Evolutionary conservation across 2,329 filamentous ascomycete genomes (phyloP).

Genomic region (Helotiales sp.): DNA sequence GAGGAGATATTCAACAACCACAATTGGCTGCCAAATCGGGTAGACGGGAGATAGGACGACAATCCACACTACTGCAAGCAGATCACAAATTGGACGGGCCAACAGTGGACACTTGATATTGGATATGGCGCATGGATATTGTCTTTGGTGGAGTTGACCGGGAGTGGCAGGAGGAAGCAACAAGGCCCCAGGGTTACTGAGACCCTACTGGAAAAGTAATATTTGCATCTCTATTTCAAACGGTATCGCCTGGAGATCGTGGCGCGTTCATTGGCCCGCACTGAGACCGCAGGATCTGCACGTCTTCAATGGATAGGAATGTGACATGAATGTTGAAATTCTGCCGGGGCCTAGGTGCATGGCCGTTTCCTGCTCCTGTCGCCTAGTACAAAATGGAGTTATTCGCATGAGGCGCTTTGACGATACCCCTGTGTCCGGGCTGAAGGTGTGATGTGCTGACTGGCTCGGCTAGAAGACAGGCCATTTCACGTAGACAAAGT

Average conservation of each 20-base stretch:
- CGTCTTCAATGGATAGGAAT: neutral
- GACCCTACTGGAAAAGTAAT: neutral
- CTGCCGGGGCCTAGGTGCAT: neutral
- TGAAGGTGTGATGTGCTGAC: neutral
- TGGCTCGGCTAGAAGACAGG: conserved; percentile 13
- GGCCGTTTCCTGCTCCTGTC: neutral
- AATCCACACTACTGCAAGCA: neutral
- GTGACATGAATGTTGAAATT: neutral
- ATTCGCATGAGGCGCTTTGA: neutral
- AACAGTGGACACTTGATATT: neutral
- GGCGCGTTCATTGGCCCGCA: neutral
- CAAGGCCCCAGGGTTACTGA: neutral
- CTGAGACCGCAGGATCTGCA: neutral
- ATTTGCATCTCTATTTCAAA: neutral
- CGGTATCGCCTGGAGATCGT: neutral
- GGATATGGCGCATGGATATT: neutral
- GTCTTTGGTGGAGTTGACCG: neutral
- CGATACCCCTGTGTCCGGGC: neutral
- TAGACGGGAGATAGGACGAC: neutral
- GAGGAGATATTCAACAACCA: neutral
- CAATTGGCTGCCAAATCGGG: neutral
- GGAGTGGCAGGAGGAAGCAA: neutral
- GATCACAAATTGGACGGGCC: neutral
- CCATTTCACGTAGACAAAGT: conserved; percentile 4
- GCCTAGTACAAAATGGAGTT: neutral